A percentile compares a stretch with the other conserved stretches of the same genome.
Conservation (phyloP, 305 asterid species). For the Lippia alba region DNA sequence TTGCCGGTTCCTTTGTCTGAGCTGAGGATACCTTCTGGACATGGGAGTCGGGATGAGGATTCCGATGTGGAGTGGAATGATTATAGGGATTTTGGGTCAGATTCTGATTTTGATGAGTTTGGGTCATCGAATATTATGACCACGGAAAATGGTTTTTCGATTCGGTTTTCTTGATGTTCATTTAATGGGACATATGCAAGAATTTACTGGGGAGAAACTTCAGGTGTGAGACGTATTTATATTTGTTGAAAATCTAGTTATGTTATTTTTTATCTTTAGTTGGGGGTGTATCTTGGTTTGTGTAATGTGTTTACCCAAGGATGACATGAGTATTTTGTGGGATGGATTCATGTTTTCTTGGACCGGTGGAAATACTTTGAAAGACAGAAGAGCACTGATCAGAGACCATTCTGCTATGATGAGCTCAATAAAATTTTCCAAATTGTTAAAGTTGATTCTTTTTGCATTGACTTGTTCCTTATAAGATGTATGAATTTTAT, state of each 20-base stretch:
- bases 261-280: not conserved
- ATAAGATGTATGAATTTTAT: too few relatives aligned
- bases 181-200: not conserved
- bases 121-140: slow-evolving; percentile 54
- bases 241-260: not conserved
- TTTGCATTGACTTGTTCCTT: not conserved
- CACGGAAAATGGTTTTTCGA: slow-evolving; percentile 67
- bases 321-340: slow-evolving; percentile 16
- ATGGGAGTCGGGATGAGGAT: slow-evolving; percentile 54
- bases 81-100: slow-evolving; percentile 57
- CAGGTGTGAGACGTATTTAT: slow-evolving; percentile 22
- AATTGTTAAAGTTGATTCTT: not conserved
- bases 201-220: not conserved
- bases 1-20: slow-evolving; percentile 64
- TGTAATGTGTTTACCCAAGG: not conserved
- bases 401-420: not conserved
- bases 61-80: slow-evolving; percentile 61
- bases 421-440: not conserved
- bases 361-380: not conserved
- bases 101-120: slow-evolving; percentile 78
- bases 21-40: slow-evolving; percentile 74
- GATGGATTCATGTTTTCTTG: not conserved
- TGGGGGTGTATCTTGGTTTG: not conserved
- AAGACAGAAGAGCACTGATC: not conserved
- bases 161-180: slow-evolving; percentile 62